Conservation (phyloP, 164 flowering plant species). For the Vitis amurensis region DNA sequence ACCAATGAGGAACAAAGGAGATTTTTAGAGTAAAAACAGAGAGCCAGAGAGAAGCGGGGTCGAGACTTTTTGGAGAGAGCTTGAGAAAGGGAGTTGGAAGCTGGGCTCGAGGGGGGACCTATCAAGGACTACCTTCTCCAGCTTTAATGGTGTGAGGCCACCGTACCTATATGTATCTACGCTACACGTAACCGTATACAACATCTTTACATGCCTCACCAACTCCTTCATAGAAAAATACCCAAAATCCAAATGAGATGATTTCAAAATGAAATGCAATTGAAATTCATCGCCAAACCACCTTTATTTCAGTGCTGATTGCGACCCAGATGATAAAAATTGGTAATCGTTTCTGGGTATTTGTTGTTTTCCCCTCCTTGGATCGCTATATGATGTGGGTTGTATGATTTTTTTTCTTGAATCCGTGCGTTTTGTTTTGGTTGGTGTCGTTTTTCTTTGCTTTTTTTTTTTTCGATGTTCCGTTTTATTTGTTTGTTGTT, state of each 20-base stretch:
- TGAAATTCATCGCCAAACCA: conserved; percentile 12
- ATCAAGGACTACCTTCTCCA: conserved; percentile 1
- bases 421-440: neutral
- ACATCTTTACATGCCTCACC: conserved; percentile 38
- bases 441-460: neutral
- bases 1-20: no score
- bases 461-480: neutral
- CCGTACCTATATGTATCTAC: conserved; percentile 3
- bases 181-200: conserved; percentile 19
- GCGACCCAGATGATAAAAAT: conserved; percentile 3
- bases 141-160: conserved; percentile 24
- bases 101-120: no score
- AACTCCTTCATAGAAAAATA: conserved; percentile 13
- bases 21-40: no score
- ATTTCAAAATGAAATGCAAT: conserved; percentile 17
- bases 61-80: no score
- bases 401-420: conserved; percentile 8
- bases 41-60: no score
- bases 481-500: neutral
- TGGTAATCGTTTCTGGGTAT: conserved; percentile 25
- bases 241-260: conserved; percentile 20
- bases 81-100: no score
- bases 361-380: conserved; percentile 13
- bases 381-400: conserved; percentile 23
- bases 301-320: neutral